These are phyloP conservation scores for Vitis hybrid DNA, from an alignment of 177 flowering plant genomes.

Conservation along the genomic window DNA sequence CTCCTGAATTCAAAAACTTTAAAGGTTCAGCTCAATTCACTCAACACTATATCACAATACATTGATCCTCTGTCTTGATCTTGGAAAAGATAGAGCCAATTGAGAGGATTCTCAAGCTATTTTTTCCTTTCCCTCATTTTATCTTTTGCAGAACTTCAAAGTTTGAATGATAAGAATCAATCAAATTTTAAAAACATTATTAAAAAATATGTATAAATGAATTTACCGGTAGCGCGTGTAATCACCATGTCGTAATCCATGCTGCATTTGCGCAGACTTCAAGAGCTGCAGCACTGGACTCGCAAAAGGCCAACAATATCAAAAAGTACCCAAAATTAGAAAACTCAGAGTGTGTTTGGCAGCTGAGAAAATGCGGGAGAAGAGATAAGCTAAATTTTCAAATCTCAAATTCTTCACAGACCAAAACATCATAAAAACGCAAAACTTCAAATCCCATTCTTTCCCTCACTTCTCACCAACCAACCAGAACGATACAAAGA, in stretches of 20 bases:
- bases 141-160: background rate
- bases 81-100: too few species aligned
- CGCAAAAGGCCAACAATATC: background rate
- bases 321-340: background rate
- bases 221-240: constrained; percentile 83
- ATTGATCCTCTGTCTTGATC: too few species aligned
- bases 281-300: constrained; percentile 78
- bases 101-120: background rate
- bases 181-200: background rate
- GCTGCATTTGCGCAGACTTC: constrained; percentile 97
- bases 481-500: background rate
- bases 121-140: background rate
- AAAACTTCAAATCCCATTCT: background rate
- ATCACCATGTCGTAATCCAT: constrained; percentile 88
- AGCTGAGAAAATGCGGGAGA: background rate
- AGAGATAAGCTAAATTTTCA: too few species aligned
- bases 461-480: background rate
- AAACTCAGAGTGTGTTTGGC: background rate
- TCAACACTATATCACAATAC: too few species aligned
- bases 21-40: background rate
- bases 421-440: background rate
- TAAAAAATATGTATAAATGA: background rate
- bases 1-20: constrained; percentile 46
- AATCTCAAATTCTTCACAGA: too few species aligned
- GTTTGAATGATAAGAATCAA: background rate